Evolutionary conservation across 169 alveolate genomes (phyloP), one percentile per base, ranked within the genome.

Genomic region (Cryptosporidium xiaoi): DNA sequence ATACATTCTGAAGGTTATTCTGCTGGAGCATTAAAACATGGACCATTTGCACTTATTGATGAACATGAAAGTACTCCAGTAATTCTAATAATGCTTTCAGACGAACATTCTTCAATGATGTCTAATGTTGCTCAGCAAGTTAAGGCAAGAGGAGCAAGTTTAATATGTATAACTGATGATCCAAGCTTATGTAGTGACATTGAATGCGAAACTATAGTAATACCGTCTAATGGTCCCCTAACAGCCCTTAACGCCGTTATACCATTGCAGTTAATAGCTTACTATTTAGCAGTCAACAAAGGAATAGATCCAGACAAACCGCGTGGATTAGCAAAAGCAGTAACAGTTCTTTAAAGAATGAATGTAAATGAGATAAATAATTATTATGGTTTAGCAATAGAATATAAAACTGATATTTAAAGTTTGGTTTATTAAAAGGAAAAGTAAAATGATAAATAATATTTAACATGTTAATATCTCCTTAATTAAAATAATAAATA

Each of bases 21-120:
- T 2, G 97, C 98, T 8, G 99, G 99, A 20, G 98, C 97, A 69
- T 90, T 97, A 85, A 97, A 97, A 83, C 99, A 97, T 85, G 99
- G 99, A 12, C 97, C 98, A 13, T 93, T 96, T 71, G 99, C 99
- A 0, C 84, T 97, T 85, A 94, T 97, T 15, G 97, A 95, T 69
- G 93, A 94, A 15, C 77, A 91, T 64, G 82, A 91, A 24, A 94
- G 71, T 18, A 93, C 97, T 13, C 95, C 98, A 16, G 96, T 96
- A 31, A 91, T 98, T 46, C 89, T 96, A 90, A 90, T 97, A n/a
- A 90, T 97, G 31, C 90, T 97, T 1, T 94, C 95, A 50, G 99
- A 97, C 82, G 95, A 95, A 53, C 92, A 94, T 53, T 89, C 92
- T 18, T 92, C 95, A 33, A 89, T 91, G 50, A 95, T 97, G 95